phyloP scores from a whole-genome alignment of 306 rosid genomes.

The Fagus crenata region DNA sequence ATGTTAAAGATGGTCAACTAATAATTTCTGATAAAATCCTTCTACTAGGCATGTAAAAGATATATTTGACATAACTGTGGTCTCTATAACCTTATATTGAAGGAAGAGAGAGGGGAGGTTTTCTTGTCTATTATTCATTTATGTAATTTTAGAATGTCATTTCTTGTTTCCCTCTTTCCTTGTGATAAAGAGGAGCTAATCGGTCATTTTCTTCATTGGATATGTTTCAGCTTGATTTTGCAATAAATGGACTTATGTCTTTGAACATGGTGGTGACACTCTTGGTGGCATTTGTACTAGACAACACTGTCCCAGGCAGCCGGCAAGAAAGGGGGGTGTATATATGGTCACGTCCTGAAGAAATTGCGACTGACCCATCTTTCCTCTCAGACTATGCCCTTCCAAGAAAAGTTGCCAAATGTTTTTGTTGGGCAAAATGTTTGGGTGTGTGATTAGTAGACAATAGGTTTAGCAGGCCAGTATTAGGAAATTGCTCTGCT shows the following conservation, averaged over 20 bases:
- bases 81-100: too few species aligned
- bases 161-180: background rate
- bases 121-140: background rate
- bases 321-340: conserved; percentile 83
- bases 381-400: conserved; percentile 62
- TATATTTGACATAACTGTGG: too few species aligned
- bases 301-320: conserved; percentile 86
- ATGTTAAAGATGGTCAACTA: too few species aligned
- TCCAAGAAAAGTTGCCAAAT: conserved; percentile 51
- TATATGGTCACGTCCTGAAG: conserved; percentile 63
- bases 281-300: conserved; percentile 67
- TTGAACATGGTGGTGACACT: conserved; percentile 94
- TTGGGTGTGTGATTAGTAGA: conserved; percentile 42
- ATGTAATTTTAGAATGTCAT: background rate
- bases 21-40: too few species aligned
- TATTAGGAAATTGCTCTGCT: background rate
- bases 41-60: too few species aligned
- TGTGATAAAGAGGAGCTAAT: conserved; percentile 30
- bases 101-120: background rate
- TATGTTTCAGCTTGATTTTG: conserved; percentile 74
- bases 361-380: conserved; percentile 57
- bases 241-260: conserved; percentile 76
- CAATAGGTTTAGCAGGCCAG: background rate
- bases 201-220: conserved; percentile 20
- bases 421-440: conserved; percentile 51